Conservation (phyloP, 192 early-diverging fungal species). For the Gaertneriomyces sp. region DNA sequence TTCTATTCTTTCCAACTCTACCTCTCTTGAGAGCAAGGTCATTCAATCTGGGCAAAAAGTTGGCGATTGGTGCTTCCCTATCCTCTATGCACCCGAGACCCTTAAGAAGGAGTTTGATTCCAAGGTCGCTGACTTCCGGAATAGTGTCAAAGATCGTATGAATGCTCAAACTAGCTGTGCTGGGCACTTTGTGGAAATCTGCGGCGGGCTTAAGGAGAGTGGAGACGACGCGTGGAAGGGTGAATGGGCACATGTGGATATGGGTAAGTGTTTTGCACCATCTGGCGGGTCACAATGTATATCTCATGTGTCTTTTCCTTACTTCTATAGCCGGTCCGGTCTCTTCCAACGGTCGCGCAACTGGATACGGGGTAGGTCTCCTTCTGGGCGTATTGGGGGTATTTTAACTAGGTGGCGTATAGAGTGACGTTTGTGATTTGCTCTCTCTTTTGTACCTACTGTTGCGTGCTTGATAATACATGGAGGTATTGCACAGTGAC, state of each 20-base stretch:
- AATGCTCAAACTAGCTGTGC: constrained; percentile 47
- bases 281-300: background rate
- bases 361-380: constrained; percentile 38
- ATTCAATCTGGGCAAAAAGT: constrained; percentile 34
- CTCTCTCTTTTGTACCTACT: too few relatives aligned
- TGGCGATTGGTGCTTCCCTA: constrained; percentile 24
- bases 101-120: constrained; percentile 29
- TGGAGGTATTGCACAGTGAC: too few relatives aligned
- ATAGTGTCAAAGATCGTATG: constrained; percentile 42
- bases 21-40: constrained; percentile 37
- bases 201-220: constrained; percentile 12
- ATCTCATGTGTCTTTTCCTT: background rate
- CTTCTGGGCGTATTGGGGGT: constrained; percentile 39
- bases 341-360: constrained; percentile 21
- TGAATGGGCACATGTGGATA: constrained; percentile 45
- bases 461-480: too few relatives aligned
- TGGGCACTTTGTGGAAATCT: constrained; percentile 45
- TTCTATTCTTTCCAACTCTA: constrained; percentile 39
- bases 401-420: too few relatives aligned
- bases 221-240: constrained; percentile 36
- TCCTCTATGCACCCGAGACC: constrained; percentile 38
- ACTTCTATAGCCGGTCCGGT: constrained; percentile 23
- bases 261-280: constrained; percentile 21
- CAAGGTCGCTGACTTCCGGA: constrained; percentile 51
- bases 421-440: too few relatives aligned